Evolutionary conservation across 306 rosid genomes (phyloP).

Genomic region (Macrotyloma uniflorum): DNA sequence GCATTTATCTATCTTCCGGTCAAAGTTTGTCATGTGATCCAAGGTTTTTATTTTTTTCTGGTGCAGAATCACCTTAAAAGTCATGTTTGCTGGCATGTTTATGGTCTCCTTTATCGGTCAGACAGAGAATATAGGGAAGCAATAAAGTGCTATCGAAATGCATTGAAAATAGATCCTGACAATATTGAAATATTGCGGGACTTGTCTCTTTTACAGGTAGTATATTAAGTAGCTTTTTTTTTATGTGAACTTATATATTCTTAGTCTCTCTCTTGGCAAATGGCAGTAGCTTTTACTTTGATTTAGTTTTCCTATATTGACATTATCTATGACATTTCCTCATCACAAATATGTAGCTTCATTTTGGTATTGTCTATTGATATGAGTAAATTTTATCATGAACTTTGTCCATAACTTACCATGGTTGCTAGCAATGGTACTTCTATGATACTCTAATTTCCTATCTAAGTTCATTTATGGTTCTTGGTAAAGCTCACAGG

Average conservation of each 20-base stretch:
- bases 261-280: background rate
- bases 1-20: background rate
- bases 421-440: background rate
- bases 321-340: slow-evolving; percentile 8
- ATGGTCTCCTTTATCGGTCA: slow-evolving; percentile 94
- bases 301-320: slow-evolving; percentile 2
- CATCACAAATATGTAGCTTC: background rate
- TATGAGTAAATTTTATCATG: background rate
- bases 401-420: slow-evolving; percentile 13
- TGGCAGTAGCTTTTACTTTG: background rate
- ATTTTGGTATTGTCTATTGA: slow-evolving; percentile 5
- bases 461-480: slow-evolving; percentile 18
- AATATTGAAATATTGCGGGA: slow-evolving; percentile 94
- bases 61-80: slow-evolving; percentile 96
- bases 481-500: slow-evolving; percentile 14
- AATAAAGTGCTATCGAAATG: slow-evolving; percentile 94
- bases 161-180: slow-evolving; percentile 92
- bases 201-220: slow-evolving; percentile 86
- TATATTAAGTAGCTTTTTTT: slow-evolving; percentile 1
- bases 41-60: slow-evolving; percentile 38
- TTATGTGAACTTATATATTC: background rate
- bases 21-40: slow-evolving; percentile 11
- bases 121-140: slow-evolving; percentile 99
- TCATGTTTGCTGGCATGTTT: slow-evolving; percentile 99
- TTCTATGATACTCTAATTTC: slow-evolving; percentile 11